Evolutionary conservation across 2,329 filamentous ascomycete species (phyloP).

Genomic region (Fonsecaea multimorphosa): DNA sequence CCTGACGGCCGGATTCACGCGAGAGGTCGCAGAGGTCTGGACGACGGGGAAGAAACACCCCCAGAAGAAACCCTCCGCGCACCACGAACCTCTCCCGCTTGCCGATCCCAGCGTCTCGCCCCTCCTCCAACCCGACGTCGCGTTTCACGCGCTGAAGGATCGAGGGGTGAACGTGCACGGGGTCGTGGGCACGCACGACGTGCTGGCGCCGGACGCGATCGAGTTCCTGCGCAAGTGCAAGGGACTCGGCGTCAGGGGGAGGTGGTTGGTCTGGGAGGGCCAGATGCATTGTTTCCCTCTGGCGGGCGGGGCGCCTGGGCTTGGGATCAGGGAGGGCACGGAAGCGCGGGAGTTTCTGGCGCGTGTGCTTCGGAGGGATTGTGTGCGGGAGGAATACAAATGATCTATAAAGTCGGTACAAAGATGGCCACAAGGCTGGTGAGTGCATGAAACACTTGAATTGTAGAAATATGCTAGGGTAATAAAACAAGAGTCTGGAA

Average conservation of each 20-base stretch:
- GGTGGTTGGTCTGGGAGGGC: conserved; percentile 65
- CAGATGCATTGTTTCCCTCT: conserved; percentile 68
- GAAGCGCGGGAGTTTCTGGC: conserved; percentile 53
- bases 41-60: conserved; percentile 9
- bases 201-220: conserved; percentile 60
- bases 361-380: conserved; percentile 24
- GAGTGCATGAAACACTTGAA: background rate
- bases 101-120: conserved; percentile 58
- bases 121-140: conserved; percentile 45
- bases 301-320: conserved; percentile 55
- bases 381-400: conserved; percentile 6
- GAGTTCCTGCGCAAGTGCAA: conserved; percentile 56
- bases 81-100: background rate
- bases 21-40: conserved; percentile 18
- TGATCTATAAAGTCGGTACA: background rate
- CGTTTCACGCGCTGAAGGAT: conserved; percentile 49
- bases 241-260: conserved; percentile 53
- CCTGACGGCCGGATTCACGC: conserved; percentile 51
- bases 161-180: conserved; percentile 58
- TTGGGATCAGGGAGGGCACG: conserved; percentile 55
- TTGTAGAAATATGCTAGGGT: background rate
- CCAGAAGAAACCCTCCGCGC: background rate
- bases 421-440: background rate
- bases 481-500: background rate
- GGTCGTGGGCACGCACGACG: conserved; percentile 59